Evolutionary conservation across 2,329 filamentous ascomycete genomes (phyloP).

Genomic region (Xylaria sp.): DNA sequence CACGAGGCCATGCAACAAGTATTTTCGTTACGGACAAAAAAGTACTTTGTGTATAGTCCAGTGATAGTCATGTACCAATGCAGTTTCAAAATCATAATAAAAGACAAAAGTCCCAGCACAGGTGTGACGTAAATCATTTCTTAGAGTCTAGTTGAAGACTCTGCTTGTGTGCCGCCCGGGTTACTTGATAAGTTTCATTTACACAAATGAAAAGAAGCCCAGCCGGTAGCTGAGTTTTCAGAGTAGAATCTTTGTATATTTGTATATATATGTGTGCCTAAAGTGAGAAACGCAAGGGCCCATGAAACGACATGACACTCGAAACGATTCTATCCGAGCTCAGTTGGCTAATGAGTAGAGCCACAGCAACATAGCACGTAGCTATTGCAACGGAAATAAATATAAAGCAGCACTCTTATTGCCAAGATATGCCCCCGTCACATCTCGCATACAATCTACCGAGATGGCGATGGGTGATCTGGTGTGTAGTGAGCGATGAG

Average conservation of each 20-base stretch:
- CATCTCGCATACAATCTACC: background rate
- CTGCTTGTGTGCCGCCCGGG: background rate
- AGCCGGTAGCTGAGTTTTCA: background rate
- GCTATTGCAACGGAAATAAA: no score
- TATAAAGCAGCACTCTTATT: no score
- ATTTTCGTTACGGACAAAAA: no score
- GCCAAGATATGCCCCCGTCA: no score
- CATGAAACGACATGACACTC: no score
- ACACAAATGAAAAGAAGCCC: no score
- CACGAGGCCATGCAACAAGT: conserved; percentile 38
- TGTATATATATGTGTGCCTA: background rate
- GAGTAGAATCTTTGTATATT: no score
- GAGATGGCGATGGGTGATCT: background rate
- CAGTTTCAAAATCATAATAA: background rate
- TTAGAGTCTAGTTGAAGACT: background rate
- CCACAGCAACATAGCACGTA: background rate
- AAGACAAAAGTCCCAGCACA: conserved; percentile 1
- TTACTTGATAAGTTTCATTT: background rate
- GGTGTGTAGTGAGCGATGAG: no score
- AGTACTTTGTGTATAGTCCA: no score
- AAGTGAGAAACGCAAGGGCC: background rate
- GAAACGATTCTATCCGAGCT: background rate
- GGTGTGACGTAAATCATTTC: conserved; percentile 6
- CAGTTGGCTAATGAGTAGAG: background rate
- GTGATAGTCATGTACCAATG: no score